Evolutionary conservation across 495 filamentous ascomycete species (phyloP).

Genomic region (Xylaria castorea): DNA sequence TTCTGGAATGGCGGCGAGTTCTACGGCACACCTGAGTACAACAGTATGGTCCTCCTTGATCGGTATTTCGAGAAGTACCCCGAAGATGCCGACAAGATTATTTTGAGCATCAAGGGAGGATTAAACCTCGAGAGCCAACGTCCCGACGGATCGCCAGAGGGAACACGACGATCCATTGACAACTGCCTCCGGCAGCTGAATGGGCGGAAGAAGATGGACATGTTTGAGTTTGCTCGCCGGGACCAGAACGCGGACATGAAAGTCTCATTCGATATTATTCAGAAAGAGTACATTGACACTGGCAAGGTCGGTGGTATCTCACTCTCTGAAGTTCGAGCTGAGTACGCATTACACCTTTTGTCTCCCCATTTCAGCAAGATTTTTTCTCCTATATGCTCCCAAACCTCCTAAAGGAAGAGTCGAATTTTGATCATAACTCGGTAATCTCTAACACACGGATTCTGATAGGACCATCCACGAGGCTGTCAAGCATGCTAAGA

Average conservation of each 20-base stretch:
- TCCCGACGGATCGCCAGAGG: conserved; percentile 67
- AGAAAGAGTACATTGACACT: conserved; percentile 69
- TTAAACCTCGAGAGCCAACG: conserved; percentile 40
- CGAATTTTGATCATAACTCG: neutral
- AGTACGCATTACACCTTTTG: conserved; percentile 28
- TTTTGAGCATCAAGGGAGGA: conserved; percentile 71
- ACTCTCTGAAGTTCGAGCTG: conserved; percentile 73
- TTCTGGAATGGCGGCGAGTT: conserved; percentile 86
- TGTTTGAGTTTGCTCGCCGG: conserved; percentile 79
- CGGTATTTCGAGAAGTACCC: conserved; percentile 73
- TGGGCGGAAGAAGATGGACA: conserved; percentile 80
- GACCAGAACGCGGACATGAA: conserved; percentile 64
- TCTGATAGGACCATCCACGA: conserved; percentile 66
- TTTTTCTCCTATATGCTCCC: neutral
- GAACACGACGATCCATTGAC: conserved; percentile 71
- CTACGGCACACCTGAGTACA: conserved; percentile 74
- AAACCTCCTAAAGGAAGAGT: neutral
- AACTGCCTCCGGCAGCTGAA: conserved; percentile 66
- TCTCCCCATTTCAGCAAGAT: neutral
- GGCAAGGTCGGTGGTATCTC: conserved; percentile 84
- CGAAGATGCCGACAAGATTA: conserved; percentile 68
- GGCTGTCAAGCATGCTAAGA: conserved; percentile 72
- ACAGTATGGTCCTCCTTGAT: conserved; percentile 69
- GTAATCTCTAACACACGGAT: neutral
- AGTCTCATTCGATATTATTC: conserved; percentile 58